phyloP scores from a whole-genome alignment of 2,329 filamentous ascomycete species.

The Botryotinia globosa region DNA sequence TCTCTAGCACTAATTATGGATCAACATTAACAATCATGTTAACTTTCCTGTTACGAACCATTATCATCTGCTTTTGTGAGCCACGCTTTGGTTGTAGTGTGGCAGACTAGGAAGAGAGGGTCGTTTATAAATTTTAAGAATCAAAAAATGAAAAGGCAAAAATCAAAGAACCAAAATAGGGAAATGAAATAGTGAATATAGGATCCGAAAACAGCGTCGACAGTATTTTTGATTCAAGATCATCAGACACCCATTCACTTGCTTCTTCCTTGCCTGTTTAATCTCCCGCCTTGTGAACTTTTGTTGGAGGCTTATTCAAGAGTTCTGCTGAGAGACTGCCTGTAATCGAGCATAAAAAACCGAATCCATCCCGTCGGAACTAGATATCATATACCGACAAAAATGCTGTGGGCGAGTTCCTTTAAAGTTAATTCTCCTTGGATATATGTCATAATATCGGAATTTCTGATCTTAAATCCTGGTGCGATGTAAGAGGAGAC shows the following conservation, averaged over 20 bases:
- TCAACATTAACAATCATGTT: not conserved
- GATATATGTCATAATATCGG: not conserved
- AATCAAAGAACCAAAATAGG: too few relatives aligned
- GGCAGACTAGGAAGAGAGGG: not conserved
- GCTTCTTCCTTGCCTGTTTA: not conserved
- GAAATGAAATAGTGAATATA: too few relatives aligned
- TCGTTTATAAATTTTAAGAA: not conserved
- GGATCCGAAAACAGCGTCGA: rapidly evolving
- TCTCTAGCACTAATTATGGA: not conserved
- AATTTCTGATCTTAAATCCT: not conserved
- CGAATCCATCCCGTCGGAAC: too few relatives aligned
- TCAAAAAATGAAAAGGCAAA: not conserved
- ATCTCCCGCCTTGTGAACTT: not conserved
- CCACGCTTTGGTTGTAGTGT: not conserved
- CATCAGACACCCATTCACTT: not conserved
- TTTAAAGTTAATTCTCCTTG: not conserved
- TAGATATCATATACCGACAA: too few relatives aligned
- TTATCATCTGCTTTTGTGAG: not conserved
- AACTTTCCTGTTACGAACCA: not conserved
- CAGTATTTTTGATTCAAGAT: not conserved
- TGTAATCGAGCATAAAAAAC: not conserved
- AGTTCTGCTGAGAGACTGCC: not conserved
- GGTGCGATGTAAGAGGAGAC: not conserved
- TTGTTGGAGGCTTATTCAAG: not conserved
- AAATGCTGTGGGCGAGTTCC: too few relatives aligned